Conservation (phyloP, 2,329 filamentous ascomycete species). For the Fusarium marasasianum region DNA sequence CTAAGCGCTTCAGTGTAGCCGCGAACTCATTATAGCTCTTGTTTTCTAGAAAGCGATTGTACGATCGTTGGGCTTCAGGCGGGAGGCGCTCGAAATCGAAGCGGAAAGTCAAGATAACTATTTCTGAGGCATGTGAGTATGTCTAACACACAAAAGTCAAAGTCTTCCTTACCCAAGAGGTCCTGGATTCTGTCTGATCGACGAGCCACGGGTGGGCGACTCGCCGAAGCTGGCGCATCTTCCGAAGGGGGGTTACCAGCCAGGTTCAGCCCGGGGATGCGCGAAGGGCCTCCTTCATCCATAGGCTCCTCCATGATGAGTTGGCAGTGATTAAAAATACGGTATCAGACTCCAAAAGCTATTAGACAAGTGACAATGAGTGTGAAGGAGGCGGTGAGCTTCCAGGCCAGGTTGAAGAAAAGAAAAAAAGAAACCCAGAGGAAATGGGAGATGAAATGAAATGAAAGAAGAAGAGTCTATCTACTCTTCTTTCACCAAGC, state of each 20-base stretch:
- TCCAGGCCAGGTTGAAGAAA: not conserved
- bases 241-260: not conserved
- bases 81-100: conserved; percentile 26
- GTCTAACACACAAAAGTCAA: no score
- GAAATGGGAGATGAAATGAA: not conserved
- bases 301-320: conserved; percentile 15
- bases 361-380: not conserved
- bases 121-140: conserved; percentile 23
- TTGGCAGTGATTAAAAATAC: not conserved
- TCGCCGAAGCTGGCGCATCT: not conserved
- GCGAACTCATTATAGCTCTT: conserved; percentile 7
- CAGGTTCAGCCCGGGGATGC: not conserved
- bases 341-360: not conserved
- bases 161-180: conserved; percentile 5
- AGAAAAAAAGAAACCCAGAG: not conserved
- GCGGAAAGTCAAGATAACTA: conserved; percentile 13
- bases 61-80: conserved; percentile 9
- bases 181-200: conserved; percentile 7
- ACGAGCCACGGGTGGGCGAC: not conserved
- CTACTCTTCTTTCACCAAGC: not conserved
- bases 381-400: not conserved
- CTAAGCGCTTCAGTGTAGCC: conserved; percentile 16
- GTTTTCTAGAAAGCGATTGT: conserved; percentile 13
- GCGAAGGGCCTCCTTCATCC: not conserved
- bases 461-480: not conserved